Percentiles rank a stretch among this genome's conserved stretches.
Conservation (phyloP, 306 rosid genomes). For the Heteromeles arbutifolia region DNA sequence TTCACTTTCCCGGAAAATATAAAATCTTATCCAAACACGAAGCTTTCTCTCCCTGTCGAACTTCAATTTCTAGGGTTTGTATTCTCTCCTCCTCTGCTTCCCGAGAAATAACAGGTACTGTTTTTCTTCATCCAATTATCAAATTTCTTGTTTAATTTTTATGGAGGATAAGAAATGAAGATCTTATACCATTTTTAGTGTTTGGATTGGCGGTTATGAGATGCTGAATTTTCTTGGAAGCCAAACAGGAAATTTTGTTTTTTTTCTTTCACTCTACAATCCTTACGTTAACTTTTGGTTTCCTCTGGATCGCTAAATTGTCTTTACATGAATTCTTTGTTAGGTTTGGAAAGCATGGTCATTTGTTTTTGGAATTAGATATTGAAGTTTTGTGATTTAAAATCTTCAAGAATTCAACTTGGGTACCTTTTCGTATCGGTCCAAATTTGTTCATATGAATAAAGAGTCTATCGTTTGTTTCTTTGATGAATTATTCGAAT, state of each 20-base stretch:
- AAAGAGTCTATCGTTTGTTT: neutral
- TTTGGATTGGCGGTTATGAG: neutral
- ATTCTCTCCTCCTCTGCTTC: neutral
- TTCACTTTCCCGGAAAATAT: slow-evolving; percentile 3
- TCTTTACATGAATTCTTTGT: neutral
- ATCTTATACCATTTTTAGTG: neutral
- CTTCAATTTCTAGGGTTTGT: slow-evolving; percentile 9
- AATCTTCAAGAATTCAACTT: neutral
- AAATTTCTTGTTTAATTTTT: neutral
- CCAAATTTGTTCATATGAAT: neutral
- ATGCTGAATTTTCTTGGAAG: neutral
- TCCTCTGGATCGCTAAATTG: neutral
- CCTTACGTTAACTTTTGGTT: neutral
- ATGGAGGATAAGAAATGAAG: neutral
- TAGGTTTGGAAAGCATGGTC: neutral
- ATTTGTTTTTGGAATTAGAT: neutral
- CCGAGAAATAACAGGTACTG: slow-evolving; percentile 8
- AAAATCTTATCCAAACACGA: neutral
- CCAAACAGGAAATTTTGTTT: neutral
- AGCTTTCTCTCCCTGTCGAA: neutral
- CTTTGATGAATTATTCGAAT: neutral
- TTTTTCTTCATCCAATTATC: neutral
- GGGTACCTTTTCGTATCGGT: neutral
- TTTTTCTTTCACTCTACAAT: neutral
- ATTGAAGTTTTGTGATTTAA: neutral